phyloP scores from a whole-genome alignment of 1,139 yeast genomes.

The Pichia sp. region DNA sequence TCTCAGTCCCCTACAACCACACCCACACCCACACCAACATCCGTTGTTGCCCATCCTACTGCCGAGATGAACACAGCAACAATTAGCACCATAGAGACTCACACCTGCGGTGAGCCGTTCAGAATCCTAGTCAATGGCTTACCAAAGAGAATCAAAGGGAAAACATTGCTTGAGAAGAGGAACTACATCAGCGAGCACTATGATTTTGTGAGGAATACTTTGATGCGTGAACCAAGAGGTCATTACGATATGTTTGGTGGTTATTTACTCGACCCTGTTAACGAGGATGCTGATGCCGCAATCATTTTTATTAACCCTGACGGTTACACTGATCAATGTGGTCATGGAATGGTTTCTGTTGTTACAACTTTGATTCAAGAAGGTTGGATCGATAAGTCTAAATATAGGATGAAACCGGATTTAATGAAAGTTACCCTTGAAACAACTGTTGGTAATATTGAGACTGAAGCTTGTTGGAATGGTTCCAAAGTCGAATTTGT shows the following conservation, averaged over 20 bases:
- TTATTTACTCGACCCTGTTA: slow-evolving; percentile 17
- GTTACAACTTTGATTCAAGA: slow-evolving; percentile 19
- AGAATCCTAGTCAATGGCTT: slow-evolving; percentile 20
- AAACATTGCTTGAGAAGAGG: slow-evolving; percentile 21
- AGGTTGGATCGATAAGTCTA: slow-evolving; percentile 18
- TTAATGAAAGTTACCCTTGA: slow-evolving; percentile 17
- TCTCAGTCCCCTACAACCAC: no score
- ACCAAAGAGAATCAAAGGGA: slow-evolving; percentile 20
- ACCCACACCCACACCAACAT: background rate
- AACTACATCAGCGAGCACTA: slow-evolving; percentile 16
- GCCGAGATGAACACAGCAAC: slow-evolving; percentile 5
- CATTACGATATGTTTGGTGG: slow-evolving; percentile 28
- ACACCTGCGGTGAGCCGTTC: slow-evolving; percentile 26
- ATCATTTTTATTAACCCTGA: slow-evolving; percentile 23
- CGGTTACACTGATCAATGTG: slow-evolving; percentile 26
- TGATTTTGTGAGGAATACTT: slow-evolving; percentile 21
- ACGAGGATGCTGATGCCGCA: slow-evolving; percentile 21
- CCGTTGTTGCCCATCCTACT: background rate
- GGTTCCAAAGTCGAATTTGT: slow-evolving; percentile 22
- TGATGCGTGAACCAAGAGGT: slow-evolving; percentile 26
- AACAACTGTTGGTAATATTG: slow-evolving; percentile 22
- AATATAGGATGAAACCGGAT: slow-evolving; percentile 18
- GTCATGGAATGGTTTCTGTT: slow-evolving; percentile 24
- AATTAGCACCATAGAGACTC: slow-evolving; percentile 25
- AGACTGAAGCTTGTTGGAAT: slow-evolving; percentile 21